phyloP scores from a whole-genome alignment of 345 rosid species.

The Melastoma malabathricum region DNA sequence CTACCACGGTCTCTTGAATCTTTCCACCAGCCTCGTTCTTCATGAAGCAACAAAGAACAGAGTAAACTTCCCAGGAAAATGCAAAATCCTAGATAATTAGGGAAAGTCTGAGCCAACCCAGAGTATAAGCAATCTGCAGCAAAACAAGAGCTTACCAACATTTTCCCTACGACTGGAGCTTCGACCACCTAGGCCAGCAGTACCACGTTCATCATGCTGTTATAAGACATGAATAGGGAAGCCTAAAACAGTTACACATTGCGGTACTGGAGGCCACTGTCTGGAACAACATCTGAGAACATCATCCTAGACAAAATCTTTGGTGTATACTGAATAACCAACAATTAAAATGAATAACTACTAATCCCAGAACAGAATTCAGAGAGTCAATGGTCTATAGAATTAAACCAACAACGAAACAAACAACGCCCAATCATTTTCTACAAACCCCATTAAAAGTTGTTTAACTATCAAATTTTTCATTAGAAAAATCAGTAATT shows the following conservation, averaged over 20 bases:
- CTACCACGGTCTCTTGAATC: conserved; percentile 34
- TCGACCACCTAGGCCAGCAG: conserved; percentile 50
- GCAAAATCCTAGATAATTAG: not conserved
- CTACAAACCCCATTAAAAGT: not conserved
- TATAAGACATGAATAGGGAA: conserved; percentile 75
- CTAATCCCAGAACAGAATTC: not conserved
- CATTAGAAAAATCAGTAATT: no score
- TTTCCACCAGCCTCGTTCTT: conserved; percentile 54
- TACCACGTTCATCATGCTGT: conserved; percentile 82
- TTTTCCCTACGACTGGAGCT: conserved; percentile 33
- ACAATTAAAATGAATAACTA: conserved; percentile 8
- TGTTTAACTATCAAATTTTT: conserved; percentile 7
- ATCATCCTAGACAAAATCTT: conserved; percentile 35
- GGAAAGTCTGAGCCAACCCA: not conserved
- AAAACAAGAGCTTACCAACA: conserved; percentile 55
- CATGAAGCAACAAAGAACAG: conserved; percentile 10
- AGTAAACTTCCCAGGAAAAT: not conserved
- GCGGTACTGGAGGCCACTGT: conserved; percentile 37
- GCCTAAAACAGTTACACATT: conserved; percentile 61
- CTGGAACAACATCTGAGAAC: conserved; percentile 36
- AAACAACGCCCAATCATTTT: conserved; percentile 3
- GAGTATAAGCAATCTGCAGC: not conserved
- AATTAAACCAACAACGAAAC: not conserved
- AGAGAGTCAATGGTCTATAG: not conserved
- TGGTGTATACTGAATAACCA: conserved; percentile 30